phyloP scores from a whole-genome alignment of 805 yeast genomes.

The Torulaspora microellipsoides region DNA sequence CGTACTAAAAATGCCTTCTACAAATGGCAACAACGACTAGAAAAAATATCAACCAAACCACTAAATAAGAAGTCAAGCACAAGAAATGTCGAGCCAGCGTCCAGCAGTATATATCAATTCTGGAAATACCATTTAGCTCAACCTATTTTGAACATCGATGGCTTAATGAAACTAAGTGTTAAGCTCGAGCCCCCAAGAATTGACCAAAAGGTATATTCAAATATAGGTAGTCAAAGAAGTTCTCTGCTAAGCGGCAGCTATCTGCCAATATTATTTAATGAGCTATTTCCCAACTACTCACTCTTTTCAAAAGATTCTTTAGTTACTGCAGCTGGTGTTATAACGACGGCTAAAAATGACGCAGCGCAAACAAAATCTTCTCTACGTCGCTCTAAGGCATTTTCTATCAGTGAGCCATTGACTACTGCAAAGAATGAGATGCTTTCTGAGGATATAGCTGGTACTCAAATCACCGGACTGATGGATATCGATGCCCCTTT shows the following conservation, averaged over 20 bases:
- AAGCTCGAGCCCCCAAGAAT: slow-evolving; percentile 53
- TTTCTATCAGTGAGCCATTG: slow-evolving; percentile 13
- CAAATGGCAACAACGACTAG: slow-evolving; percentile 76
- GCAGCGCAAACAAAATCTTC: slow-evolving; percentile 24
- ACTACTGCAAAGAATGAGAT: not conserved
- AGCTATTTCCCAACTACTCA: slow-evolving; percentile 48
- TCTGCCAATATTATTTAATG: slow-evolving; percentile 61
- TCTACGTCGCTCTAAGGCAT: slow-evolving; percentile 17
- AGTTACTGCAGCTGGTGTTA: slow-evolving; percentile 49
- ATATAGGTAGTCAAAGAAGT: slow-evolving; percentile 46
- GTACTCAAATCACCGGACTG: slow-evolving; percentile 41
- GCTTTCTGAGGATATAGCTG: not conserved
- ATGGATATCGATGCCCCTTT: slow-evolving; percentile 41
- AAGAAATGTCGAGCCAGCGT: slow-evolving; percentile 29
- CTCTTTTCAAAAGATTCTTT: slow-evolving; percentile 51
- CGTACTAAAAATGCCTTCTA: slow-evolving; percentile 67
- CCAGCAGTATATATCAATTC: slow-evolving; percentile 27
- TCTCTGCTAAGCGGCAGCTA: slow-evolving; percentile 61
- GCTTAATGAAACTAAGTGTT: slow-evolving; percentile 61
- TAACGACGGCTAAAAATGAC: slow-evolving; percentile 5
- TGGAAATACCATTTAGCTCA: slow-evolving; percentile 30
- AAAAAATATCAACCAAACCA: slow-evolving; percentile 19
- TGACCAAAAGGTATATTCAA: slow-evolving; percentile 23
- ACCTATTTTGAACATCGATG: slow-evolving; percentile 44
- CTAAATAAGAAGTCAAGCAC: slow-evolving; percentile 32